Percentiles rank a stretch among this genome's conserved stretches.
Conservation (phyloP, 73 alveolate genomes). For the Paramecium tetraurelia region DNA sequence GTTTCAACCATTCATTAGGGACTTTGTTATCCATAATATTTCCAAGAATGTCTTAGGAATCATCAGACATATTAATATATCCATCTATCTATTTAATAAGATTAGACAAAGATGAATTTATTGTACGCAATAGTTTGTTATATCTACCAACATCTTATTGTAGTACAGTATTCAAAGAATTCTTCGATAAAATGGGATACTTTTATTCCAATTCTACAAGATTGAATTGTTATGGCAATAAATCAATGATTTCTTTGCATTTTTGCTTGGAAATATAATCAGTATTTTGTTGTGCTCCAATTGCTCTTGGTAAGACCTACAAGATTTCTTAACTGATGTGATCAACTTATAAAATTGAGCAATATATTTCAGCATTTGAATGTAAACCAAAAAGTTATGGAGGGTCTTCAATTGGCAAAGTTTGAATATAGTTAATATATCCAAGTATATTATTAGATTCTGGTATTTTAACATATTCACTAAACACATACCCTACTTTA, state of each 20-base stretch:
- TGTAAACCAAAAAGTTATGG: conserved; percentile 99
- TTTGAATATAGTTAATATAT: conserved; percentile 88
- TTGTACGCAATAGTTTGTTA: conserved; percentile 80
- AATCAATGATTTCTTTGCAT: conserved; percentile 71
- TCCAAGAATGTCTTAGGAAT: conserved; percentile 81
- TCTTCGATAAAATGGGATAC: conserved; percentile 85
- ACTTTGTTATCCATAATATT: conserved; percentile 82
- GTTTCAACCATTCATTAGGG: conserved; percentile 84
- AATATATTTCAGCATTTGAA: conserved; percentile 99
- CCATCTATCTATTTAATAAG: conserved; percentile 88
- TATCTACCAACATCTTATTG: conserved; percentile 88
- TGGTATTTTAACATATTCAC: conserved; percentile 92
- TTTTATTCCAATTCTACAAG: conserved; percentile 76
- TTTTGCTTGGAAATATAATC: conserved; percentile 67
- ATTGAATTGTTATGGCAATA: conserved; percentile 82
- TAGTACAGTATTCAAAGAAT: conserved; percentile 90
- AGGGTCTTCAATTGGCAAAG: conserved; percentile 91
- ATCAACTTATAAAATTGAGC: conserved; percentile 94
- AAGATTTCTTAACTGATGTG: conserved; percentile 67
- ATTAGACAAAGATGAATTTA: conserved; percentile 78
- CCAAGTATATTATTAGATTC: conserved; percentile 82
- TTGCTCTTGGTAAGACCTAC: conserved; percentile 34
- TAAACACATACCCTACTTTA: conserved; percentile 83
- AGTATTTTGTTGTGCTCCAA: conserved; percentile 62
- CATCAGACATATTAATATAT: conserved; percentile 84